Base-by-base conservation (phyloP, 345 rosid genomes). In the Mercurialis annua region DNA sequence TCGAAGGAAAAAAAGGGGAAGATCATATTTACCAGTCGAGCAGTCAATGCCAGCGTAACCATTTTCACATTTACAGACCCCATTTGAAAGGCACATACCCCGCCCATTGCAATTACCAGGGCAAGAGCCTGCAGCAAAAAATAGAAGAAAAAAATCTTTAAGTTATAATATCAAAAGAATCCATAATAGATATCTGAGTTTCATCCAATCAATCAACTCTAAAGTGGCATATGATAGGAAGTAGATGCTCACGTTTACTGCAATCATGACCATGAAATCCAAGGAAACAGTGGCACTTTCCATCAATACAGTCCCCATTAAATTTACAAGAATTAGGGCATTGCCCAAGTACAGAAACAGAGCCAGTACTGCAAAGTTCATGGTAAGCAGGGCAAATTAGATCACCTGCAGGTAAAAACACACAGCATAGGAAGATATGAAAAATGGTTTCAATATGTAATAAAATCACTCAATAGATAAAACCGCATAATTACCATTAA, bases 201-300 rank as follows among this genome's bases (percentile, higher is more conserved):
- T 43, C 23, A 43, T 30, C 42, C 12, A 4, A 61, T 61, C 16
- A n/a, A 63, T 21, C 24, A 29, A 46, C 50, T 21, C 55, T 11
- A 51, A 5, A 23, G 33, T 71, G 23, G 27, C 15, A 56, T 6
- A 46, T 10, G 33, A 42, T 73, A 29, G 62, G 65, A 71, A 59
- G 21, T 56, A 43, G 46, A 59, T 33, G 74, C 97, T 86, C 81
- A 94, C 99, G 85, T 78, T 80, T 75, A 67, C 85, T 81, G 73
- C 99, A 94, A 78, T 89, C 99, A 73, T 74, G 88, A 56, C 99
- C 96, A 64, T 81, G 87, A 83, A 86, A 89, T 49, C 99, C 99
- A 29, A 92, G 80, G 77, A 91, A 88, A 76, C 99, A 94, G 43
- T 64, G 86, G 46, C 99, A 94, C 75, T 71, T 84, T 70, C 98